phyloP scores from a whole-genome alignment of 345 rosid species.

The Aquilaria malaccensis region DNA sequence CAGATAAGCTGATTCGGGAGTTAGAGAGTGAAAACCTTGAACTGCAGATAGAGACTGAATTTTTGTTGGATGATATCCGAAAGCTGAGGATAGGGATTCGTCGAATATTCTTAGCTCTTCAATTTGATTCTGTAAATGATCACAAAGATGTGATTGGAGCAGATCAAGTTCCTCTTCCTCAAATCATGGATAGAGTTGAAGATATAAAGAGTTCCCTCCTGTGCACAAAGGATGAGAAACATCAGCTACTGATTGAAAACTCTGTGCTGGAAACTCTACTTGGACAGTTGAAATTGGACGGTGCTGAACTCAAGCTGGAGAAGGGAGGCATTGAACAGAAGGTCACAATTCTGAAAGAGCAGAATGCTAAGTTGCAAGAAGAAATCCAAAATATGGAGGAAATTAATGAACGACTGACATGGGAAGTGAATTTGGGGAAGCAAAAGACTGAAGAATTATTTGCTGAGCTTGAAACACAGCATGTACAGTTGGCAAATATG shows the following conservation, averaged over 20 bases:
- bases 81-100: slow-evolving; percentile 52
- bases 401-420: slow-evolving; percentile 48
- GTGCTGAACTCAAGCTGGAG: slow-evolving; percentile 42
- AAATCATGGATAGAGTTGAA: slow-evolving; percentile 44
- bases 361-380: slow-evolving; percentile 31
- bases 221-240: slow-evolving; percentile 36
- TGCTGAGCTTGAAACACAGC: slow-evolving; percentile 34
- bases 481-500: slow-evolving; percentile 33
- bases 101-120: slow-evolving; percentile 64
- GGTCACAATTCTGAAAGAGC: slow-evolving; percentile 24
- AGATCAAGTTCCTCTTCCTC: slow-evolving; percentile 42
- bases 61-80: slow-evolving; percentile 59
- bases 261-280: slow-evolving; percentile 56
- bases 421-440: slow-evolving; percentile 37
- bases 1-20: slow-evolving; percentile 61
- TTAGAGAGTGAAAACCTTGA: slow-evolving; percentile 78
- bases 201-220: slow-evolving; percentile 44
- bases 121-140: slow-evolving; percentile 36
- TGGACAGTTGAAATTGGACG: slow-evolving; percentile 39
- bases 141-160: slow-evolving; percentile 26
- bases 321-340: slow-evolving; percentile 39
- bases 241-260: slow-evolving; percentile 64
- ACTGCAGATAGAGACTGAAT: slow-evolving; percentile 65
- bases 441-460: slow-evolving; percentile 33
- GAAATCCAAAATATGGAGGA: slow-evolving; percentile 50